Base-by-base conservation (phyloP, 495 filamentous ascomycete genomes). In the Achaetomiella virescens region DNA sequence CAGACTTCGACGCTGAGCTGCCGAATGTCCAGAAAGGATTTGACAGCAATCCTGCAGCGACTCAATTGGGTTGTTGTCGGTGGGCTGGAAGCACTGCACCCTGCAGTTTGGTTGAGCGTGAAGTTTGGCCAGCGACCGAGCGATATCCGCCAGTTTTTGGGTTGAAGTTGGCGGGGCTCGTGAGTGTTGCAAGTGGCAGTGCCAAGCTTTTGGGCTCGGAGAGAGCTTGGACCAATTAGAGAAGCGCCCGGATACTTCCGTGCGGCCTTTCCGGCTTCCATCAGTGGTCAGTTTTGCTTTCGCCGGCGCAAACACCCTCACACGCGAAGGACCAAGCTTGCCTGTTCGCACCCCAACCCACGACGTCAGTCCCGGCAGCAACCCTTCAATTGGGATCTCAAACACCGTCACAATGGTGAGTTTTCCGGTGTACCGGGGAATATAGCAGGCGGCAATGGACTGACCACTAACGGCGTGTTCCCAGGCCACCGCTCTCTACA, bases 401-500 rank as follows among this genome's bases (percentile, higher is more conserved):
- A 52, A 60, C 29, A 56, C 56, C 41, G 54, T 55, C 59, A 61
- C 58, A 60, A 77, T 78, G 74, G 75, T 77, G 63, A 64, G 62
- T 14, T 48, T 27, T 21, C 46, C 2, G 10, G 1, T 17, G 44
- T 31, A 17, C 17, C 24, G 1, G 40, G 22, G 25, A 20, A 20
- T 12, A 41, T 14, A 14, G 27, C 22, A 44, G 15, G 18, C 15
- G 3, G 1, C 14, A 1, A 36, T 20, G n/a, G 33, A 36, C 5
- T 24, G 22, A 17, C 52, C 50, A 62, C 61, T 61, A 66, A 74
- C 70, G 61, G 63, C 68, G 65, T 67, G 72, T 43, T 47, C 43
- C 47, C 54, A 64, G 48, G 68, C 79, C 64, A 74, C 78, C 67
- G 66, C 75, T 64, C 63, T 92, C 76, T 95, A 93, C 86, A 89